These are phyloP conservation scores for Rhytidhysteron rufulum DNA, from an alignment of 2,329 filamentous ascomycete genomes.

Conservation along the genomic window DNA sequence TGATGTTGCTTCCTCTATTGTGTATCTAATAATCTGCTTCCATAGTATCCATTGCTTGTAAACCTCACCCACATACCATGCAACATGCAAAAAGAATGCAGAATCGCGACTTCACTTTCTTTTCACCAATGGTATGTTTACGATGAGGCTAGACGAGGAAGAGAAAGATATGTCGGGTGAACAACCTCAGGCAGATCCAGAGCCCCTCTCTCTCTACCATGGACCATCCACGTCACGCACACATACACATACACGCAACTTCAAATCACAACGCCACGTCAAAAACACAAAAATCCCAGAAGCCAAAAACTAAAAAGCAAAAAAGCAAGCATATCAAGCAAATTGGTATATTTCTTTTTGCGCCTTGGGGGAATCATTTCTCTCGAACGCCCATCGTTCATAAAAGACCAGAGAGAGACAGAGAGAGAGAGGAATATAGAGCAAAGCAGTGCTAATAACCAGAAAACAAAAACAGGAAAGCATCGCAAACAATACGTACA, in stretches of 20 bases:
- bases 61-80: not conserved
- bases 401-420: constrained; percentile 6
- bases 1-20: constrained; percentile 9
- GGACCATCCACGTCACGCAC: not conserved
- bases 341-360: constrained; percentile 43
- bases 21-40: constrained; percentile 6
- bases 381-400: constrained; percentile 21
- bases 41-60: not conserved
- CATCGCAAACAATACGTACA: constrained; percentile 18
- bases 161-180: not conserved
- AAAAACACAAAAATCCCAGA: not conserved
- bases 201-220: too few relatives aligned
- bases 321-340: constrained; percentile 14
- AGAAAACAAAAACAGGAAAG: constrained; percentile 12
- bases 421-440: too few relatives aligned
- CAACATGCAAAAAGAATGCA: too few relatives aligned
- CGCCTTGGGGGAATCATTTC: constrained; percentile 18
- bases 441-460: constrained; percentile 9
- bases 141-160: constrained; percentile 1
- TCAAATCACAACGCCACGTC: not conserved
- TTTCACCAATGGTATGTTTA: too few relatives aligned
- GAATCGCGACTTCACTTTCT: too few relatives aligned
- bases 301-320: constrained; percentile 17
- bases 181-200: not conserved
- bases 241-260: not conserved